Evolutionary conservation across 106 monocot species (phyloP), one percentile per base, ranked within the genome.

Genomic region (Platanthera guangdongensis): DNA sequence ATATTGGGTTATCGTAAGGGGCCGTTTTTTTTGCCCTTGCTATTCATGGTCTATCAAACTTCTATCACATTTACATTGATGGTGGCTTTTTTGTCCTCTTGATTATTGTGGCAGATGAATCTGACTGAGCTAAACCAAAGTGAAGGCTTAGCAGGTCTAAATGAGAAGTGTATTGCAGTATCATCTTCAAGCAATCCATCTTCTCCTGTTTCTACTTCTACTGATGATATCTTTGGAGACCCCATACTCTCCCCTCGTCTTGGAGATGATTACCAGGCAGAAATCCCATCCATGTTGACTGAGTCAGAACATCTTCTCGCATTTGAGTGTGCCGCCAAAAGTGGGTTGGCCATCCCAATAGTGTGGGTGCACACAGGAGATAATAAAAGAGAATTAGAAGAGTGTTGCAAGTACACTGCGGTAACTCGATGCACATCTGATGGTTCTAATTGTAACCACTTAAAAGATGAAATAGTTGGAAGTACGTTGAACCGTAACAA

Each of bases 181-280:
- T 39, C 71, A 75, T 60, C 59, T 21, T 76, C 59, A 57, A 9
- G 57, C 62, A 79, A 85, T 53, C 81, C 86, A 63, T 59, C 73
- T 67, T 74, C 71, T 59, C 30, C 59, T 8, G 59, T 18, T 60
- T 60, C 52, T 32, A 83, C 73, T 76, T 83, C 78, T 55, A 54
- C 76, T 79, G 53, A 82, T 81, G 85, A 76, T 59, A 79, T 83
- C 13, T 78, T 50, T 75, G 88, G 79, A 69, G 86, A 95, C 4
- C 79, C 82, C 78, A 76, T 50, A 51, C 53, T 84, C 65, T 19
- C 6, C 80, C 86, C 95, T 78, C 86, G 95, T 15, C 15, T 93
- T 62, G 95, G 95, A 78, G 82, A 90, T 76, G 81, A 86, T 28
- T 90, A 93, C 73, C 95, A 95, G 68, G 92, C 78, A 74, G 77